Percentiles rank a stretch among this genome's conserved stretches.
Conservation (phyloP, 2,329 filamentous ascomycete species). For the Fusarium circinatum region DNA sequence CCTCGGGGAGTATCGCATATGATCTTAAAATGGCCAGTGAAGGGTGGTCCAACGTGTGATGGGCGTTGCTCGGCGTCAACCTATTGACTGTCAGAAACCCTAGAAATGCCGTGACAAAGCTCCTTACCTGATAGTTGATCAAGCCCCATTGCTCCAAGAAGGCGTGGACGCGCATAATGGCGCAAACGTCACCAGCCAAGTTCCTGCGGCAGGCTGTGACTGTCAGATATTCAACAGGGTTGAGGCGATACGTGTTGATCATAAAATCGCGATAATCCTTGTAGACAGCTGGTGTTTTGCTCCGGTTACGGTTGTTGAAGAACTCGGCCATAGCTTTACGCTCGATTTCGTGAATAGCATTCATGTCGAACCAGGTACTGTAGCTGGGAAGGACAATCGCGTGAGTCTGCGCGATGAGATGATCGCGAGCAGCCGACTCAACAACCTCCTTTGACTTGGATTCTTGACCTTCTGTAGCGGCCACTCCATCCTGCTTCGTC, state of each 20-base stretch:
- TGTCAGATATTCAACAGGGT: conserved; percentile 94
- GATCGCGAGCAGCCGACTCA: conserved; percentile 88
- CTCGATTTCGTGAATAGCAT: conserved; percentile 88
- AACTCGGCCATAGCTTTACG: conserved; percentile 96
- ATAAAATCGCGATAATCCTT: conserved; percentile 99
- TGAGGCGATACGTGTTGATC: conserved; percentile 98
- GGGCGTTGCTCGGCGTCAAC: conserved; percentile 96
- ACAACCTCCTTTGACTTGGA: conserved; percentile 81
- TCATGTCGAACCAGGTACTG: conserved; percentile 99
- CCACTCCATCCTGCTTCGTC: conserved; percentile 57
- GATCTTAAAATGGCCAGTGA: conserved; percentile 96
- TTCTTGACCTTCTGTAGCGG: conserved; percentile 63
- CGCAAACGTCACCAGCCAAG: conserved; percentile 95
- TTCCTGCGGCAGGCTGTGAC: conserved; percentile 96
- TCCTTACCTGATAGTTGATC: conserved; percentile 92
- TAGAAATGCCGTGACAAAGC: neutral
- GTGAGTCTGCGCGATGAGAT: conserved; percentile 92
- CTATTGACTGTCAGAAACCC: conserved; percentile 59
- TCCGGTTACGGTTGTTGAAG: conserved; percentile 97
- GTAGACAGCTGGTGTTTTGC: conserved; percentile 96
- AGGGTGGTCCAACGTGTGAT: conserved; percentile 94
- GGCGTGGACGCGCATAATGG: conserved; percentile 98
- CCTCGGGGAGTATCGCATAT: conserved; percentile 95
- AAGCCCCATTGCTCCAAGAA: conserved; percentile 99
- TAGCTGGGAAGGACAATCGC: conserved; percentile 97